Conservation (phyloP, 2,329 filamentous ascomycete genomes). For the Scytalidium sp. region DNA sequence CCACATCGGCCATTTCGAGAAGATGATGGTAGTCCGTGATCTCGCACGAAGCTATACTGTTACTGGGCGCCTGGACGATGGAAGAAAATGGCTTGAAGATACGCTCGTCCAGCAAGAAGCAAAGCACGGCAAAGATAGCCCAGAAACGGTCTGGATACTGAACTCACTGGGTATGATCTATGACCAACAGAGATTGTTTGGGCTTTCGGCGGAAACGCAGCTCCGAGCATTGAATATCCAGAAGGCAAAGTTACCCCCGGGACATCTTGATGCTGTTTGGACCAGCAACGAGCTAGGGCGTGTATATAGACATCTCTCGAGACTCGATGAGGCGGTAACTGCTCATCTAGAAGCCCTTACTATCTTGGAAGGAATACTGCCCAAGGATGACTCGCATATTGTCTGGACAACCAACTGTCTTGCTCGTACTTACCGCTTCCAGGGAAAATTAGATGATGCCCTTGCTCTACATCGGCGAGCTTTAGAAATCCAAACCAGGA, state of each 20-base stretch:
- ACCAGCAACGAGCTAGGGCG: background rate
- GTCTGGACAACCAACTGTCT: background rate
- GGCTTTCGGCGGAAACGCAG: background rate
- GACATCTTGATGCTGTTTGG: background rate
- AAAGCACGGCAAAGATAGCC: background rate
- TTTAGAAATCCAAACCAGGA: background rate
- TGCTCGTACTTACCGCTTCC: background rate
- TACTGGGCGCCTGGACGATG: background rate
- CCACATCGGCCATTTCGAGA: background rate
- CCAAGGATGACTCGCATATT: background rate
- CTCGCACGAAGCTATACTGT: background rate
- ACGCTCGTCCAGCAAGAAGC: background rate
- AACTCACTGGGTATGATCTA: background rate
- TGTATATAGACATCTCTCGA: background rate
- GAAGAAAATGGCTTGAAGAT: background rate
- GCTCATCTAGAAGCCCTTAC: background rate
- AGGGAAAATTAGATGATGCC: background rate
- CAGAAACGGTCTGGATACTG: background rate
- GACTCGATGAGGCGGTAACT: background rate
- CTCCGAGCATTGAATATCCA: background rate
- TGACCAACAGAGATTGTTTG: background rate
- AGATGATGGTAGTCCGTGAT: background rate
- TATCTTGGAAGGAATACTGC: background rate
- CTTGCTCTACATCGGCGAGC: background rate
- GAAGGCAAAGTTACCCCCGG: background rate